Conservation (phyloP, 176 grass and related monocot species). For the Carex pumila region DNA sequence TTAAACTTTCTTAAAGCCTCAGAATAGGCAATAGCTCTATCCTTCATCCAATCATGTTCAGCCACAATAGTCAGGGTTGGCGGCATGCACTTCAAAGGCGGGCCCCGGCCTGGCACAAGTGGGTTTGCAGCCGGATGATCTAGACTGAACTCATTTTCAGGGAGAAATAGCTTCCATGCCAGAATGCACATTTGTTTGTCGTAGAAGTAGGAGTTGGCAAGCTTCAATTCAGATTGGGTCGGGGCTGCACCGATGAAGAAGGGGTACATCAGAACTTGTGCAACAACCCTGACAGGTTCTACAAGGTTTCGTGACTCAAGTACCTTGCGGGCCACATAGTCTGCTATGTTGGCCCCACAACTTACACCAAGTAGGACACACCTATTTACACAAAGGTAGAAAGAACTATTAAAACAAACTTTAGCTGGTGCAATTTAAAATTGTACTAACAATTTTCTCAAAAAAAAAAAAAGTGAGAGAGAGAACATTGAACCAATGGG, state of each 20-base stretch:
- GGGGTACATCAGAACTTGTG: constrained; percentile 70
- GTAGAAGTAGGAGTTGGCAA: constrained; percentile 69
- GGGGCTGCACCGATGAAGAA: constrained; percentile 55
- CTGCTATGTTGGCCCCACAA: constrained; percentile 60
- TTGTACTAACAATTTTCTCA: background rate
- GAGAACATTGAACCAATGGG: background rate
- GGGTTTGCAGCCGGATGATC: constrained; percentile 58
- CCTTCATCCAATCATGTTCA: constrained; percentile 74
- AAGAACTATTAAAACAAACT: background rate
- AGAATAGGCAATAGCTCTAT: constrained; percentile 56
- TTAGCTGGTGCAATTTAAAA: background rate
- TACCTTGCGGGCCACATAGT: constrained; percentile 56
- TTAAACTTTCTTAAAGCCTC: constrained; percentile 62
- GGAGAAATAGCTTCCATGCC: constrained; percentile 59
- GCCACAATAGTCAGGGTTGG: constrained; percentile 65
- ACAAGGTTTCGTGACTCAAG: constrained; percentile 46
- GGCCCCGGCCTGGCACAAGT: constrained; percentile 29
- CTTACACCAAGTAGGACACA: constrained; percentile 66
- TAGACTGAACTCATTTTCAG: constrained; percentile 45
- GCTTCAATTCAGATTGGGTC: constrained; percentile 59
- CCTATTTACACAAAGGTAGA: constrained; percentile 22
- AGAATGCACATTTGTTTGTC: constrained; percentile 51
- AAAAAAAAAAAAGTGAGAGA: background rate
- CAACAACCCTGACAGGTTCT: constrained; percentile 44
- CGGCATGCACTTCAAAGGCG: constrained; percentile 53